Base-by-base conservation (phyloP, 257 asterid species). In the Plantago major region DNA sequence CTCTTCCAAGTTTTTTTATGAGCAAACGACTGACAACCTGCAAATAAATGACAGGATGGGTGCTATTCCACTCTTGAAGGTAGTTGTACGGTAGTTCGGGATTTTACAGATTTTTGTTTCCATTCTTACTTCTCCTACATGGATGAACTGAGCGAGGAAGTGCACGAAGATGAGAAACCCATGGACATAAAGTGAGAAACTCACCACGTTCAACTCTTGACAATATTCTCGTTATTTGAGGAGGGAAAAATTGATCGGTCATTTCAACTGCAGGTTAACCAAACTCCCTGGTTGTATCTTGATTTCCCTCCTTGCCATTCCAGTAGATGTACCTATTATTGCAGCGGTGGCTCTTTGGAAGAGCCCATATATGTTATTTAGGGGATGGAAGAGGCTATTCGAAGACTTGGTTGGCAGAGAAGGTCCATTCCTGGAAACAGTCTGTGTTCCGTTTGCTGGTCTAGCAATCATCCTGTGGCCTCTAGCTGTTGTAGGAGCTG, bases 401-500 rank as follows among this genome's bases (percentile, higher is more conserved):
- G 95, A 91, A 55, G 98, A 91, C 77, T 54, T 91, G 75, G 54
- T 88, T 46, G 96, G 98, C 40, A 70, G 96, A 53, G 96, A 88
- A 78, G 98, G 98, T 10, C 96, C 98, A 12, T 90, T 90, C 75
- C 76, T 90, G 51, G 98, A 90, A 81, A 79, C 92, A 0, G 90
- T 85, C 0, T 91, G 98, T 65, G 94, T 88, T 28, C 98, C 96
- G 0, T 88, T 91, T 75, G 95, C 96, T 44, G 98, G 89, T 58
- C 84, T 91, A 51, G 86, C 96, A 28, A 81, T 91, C 76, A 43
- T 91, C 52, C 73, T 91, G 1, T 91, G 98, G 96, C 98, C 98
- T 60, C 63, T 91, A 64, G 98, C 96, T 43, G 98, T 88, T 13
- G 58, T 71, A 15, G 98, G 85, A 22, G 83, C 84, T 2, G 80